Base-by-base conservation (phyloP, 2,329 filamentous ascomycete species). In the Pseudohalonectria lignicola region DNA sequence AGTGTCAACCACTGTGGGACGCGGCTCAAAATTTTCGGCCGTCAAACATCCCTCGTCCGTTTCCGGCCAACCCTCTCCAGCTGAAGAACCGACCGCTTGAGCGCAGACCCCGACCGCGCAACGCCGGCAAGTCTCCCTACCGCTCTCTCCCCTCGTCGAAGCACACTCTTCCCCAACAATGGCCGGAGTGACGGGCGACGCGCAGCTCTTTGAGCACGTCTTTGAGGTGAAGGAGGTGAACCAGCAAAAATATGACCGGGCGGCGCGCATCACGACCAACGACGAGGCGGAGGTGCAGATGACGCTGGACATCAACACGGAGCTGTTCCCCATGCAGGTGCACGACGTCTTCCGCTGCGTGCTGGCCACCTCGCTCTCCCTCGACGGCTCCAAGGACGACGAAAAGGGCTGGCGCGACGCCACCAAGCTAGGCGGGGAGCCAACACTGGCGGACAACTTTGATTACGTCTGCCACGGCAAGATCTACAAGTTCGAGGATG, bases 241-340 rank as follows among this genome's bases (percentile, higher is more conserved):
- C 66, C 74, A 79, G 53, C 75, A 80, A 53, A 94, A 95, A 65
- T 98, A 98, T 64, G 92, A 96, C 66, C 86, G 90, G 47, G 90
- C 95, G 19, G 83, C 86, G 39, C 90, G 92, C 49, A 76, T 96
- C 55, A 76, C 69, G 39, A 87, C 78, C 55, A 83, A 74, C 37
- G 90, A 82, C 18, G 86, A 94, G 63, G 75, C 74, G 50, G 70
- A 76, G 46, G 33, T 38, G 36, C 29, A 38, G 29, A 79, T 96
- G 66, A 80, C 77, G 5, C 82, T 98, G 43, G 92, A 98, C 64
- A 79, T 96, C 63, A 95, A 96, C 69, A 82, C 77, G 41, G 90
- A 98, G 63, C 76, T 98, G 7, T 95, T 92, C 62, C 85, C 85
- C 2, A 76, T 84, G 50, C 59, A 67, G 29, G 65, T 77, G 8